Evolutionary conservation across 805 yeast species (phyloP), one percentile per base, ranked within the genome.

Genomic region (Priceomyces haplophilus): DNA sequence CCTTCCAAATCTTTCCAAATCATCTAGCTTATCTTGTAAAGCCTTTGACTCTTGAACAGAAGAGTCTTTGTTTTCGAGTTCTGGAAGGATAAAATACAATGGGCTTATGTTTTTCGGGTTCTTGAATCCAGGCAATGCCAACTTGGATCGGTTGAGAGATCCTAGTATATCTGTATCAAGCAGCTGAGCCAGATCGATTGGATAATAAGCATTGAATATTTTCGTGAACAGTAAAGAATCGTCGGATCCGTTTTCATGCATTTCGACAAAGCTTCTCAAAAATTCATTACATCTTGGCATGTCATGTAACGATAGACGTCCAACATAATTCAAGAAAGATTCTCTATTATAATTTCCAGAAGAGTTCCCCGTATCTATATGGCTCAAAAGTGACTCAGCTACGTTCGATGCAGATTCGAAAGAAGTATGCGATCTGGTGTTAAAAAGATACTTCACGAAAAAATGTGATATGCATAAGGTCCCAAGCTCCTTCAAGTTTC

Each of bases 1-100:
- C 20, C 24, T 45, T 11, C 48, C 48, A 31, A 39, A 43, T 10
- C 37, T 27, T 18, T 27, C 33, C 17, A 43, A 19, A n/a, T 36
- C 43, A 23, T 32, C 20, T 19, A 43, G 19, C 24, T 35, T 34
- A 2, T 11, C 23, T 13, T 34, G 13, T 21, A 34, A 19, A 13
- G 8, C 3, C 23, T 34, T 34, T 7, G 13, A 19, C 18, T 34
- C 21, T 18, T 11, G 7, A 19, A 19, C 37, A n/a, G 24, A 4
- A 32, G 16, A 32, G 19, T 13, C 11, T 6, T 21, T 21, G 8
- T 8, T 21, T 21, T 21, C 24, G 15, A 15, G n/a, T 5, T 27
- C 15, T 27, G 31, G 4, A 27, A 27, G 15, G n/a, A 11, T 10
- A 7, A 18, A 19, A 18, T 34, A 34, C 11, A 19, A 12, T 8